Base-by-base conservation (phyloP, 768 basidiomycete genomes). In the Termitomyces sp. region DNA sequence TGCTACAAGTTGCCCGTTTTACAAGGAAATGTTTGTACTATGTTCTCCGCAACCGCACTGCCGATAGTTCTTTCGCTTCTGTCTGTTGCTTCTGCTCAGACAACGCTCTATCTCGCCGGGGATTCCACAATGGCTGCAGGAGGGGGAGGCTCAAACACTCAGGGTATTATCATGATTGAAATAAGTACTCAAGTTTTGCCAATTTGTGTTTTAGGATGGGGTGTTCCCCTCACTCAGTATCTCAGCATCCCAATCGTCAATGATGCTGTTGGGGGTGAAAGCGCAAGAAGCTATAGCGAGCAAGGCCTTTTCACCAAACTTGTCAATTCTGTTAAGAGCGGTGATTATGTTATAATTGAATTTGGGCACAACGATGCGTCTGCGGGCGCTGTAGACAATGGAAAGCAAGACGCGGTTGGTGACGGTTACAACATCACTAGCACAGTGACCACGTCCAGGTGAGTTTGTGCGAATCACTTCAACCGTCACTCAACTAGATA, bases 301-400 rank as follows among this genome's bases (percentile, higher is more conserved):
- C 75, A 80, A 58, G 78, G 79, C 42, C 70, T 75, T 15, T 80
- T 81, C 64, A 72, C 71, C n/a, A 73, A 71, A 8, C 65, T 79
- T 37, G 71, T 76, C 56, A 73, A 75, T 62, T 71, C 70, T 4
- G 73, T 68, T 2, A 72, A 73, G 55, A 56, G 65, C 20, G 75
- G 74, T 7, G 76, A 77, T 58, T 76, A 72, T 64, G 77, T 76
- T 22, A 64, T 80, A 54, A 76, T 79, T 51, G 73, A 76, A 56
- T 79, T 81, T 52, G 80, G 79, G 5, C 80, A 81, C 62, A 81
- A 81, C 60, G 79, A 80, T 58, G 75, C 73, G 5, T 62, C 67
- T 26, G 65, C 73, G 15, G 56, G 41, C 15, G 29, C 60, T 26
- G 12, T 55, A n/a, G 77, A 79, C 60, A 77, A 78, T 60, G 77